Percentiles rank a stretch among this genome's conserved stretches.
phyloP scores from a whole-genome alignment of 1,284 basidiomycete species.

The Sporisorium sorghi region DNA sequence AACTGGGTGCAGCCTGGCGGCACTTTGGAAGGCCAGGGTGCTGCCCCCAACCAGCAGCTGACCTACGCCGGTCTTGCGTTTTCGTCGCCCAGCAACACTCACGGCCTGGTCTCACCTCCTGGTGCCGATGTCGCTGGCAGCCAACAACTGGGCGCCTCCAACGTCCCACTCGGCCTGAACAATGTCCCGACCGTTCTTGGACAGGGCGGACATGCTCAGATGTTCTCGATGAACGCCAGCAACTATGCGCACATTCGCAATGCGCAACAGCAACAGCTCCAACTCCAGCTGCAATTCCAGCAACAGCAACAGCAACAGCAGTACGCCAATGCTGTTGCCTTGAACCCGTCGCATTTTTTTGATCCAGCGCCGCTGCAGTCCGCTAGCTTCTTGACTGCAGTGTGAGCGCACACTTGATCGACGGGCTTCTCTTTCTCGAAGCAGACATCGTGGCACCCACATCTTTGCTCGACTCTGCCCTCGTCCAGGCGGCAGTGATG shows the following conservation, averaged over 20 bases:
- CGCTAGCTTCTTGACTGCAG: conserved; percentile 52
- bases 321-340: conserved; percentile 16
- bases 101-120: conserved; percentile 13
- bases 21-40: conserved; percentile 14
- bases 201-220: conserved; percentile 23
- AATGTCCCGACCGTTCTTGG: conserved; percentile 10
- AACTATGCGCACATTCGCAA: conserved; percentile 33
- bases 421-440: not conserved
- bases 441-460: not conserved
- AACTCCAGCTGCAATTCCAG: conserved; percentile 29
- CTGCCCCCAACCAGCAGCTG: conserved; percentile 12
- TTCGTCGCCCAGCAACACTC: conserved; percentile 20
- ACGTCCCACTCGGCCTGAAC: conserved; percentile 9
- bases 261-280: conserved; percentile 30
- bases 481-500: not conserved
- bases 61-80: conserved; percentile 39
- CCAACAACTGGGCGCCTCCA: conserved; percentile 15
- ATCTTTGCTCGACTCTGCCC: not conserved
- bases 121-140: conserved; percentile 9
- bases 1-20: conserved; percentile 30
- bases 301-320: conserved; percentile 30
- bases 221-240: conserved; percentile 33
- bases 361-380: conserved; percentile 52
- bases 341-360: conserved; percentile 50
- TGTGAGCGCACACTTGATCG: conserved; percentile 29